A percentile compares a stretch with the other conserved stretches of the same genome.
phyloP scores from a whole-genome alignment of 805 yeast species.

The Suhomyces sp. region DNA sequence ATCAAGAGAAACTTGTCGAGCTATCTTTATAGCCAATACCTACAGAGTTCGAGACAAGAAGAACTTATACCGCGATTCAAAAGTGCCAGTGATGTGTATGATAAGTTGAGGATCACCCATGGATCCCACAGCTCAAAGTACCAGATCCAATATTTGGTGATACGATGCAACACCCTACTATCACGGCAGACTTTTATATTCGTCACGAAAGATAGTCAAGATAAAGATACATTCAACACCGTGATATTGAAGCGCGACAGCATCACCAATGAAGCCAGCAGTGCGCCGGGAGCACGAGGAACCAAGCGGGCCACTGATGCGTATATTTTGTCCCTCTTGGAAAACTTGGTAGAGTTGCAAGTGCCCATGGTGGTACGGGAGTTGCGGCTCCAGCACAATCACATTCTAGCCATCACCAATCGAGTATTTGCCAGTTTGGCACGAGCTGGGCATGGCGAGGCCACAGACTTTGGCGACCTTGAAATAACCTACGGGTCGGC shows the following conservation, averaged over 20 bases:
- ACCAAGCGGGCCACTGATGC: background rate
- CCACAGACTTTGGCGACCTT: constrained; percentile 7
- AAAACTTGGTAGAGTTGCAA: constrained; percentile 6
- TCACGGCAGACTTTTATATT: constrained; percentile 11
- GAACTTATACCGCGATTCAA: constrained; percentile 10
- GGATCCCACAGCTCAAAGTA: background rate
- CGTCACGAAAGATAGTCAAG: background rate
- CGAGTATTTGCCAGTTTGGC: constrained; percentile 3
- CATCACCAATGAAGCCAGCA: background rate
- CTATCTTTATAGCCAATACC: constrained; percentile 1
- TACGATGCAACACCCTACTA: constrained; percentile 7
- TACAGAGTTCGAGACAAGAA: background rate
- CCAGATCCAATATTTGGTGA: constrained; percentile 7
- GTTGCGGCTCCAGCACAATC: constrained; percentile 4
- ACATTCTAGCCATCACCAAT: constrained; percentile 6
- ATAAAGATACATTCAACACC: constrained; percentile 3
- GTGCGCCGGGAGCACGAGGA: background rate
- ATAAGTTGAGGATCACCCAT: constrained; percentile 3
- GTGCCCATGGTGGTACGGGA: constrained; percentile 10
- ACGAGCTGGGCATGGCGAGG: background rate
- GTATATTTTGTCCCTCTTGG: constrained; percentile 6
- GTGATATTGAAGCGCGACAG: constrained; percentile 5
- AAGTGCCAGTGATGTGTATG: constrained; percentile 3
- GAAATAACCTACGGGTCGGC: constrained; percentile 9
- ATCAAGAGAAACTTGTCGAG: constrained; percentile 6